These are phyloP conservation scores for Talaromyces sp. DNA, from an alignment of 2,329 filamentous ascomycete genomes.

Conservation along the genomic window DNA sequence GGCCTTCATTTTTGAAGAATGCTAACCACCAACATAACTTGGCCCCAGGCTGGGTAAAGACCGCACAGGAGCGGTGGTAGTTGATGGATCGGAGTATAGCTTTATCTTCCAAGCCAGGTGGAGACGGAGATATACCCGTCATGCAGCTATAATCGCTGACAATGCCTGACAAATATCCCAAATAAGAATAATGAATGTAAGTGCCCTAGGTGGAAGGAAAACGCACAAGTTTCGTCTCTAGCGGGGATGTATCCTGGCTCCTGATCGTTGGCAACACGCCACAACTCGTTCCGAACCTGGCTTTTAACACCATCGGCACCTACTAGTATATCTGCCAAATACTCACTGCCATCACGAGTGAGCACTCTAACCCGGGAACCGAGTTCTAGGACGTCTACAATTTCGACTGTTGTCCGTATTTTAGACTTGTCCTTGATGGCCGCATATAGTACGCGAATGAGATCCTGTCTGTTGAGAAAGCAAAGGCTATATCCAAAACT, in stretches of 20 bases:
- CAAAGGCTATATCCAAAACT: background rate
- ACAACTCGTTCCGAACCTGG: slow-evolving; percentile 31
- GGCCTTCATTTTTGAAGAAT: slow-evolving; percentile 22
- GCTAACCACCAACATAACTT: slow-evolving; percentile 16
- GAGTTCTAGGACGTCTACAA: slow-evolving; percentile 11
- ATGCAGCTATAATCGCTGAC: slow-evolving; percentile 17
- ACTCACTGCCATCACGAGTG: slow-evolving; percentile 30
- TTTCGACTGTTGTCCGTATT: slow-evolving; percentile 24
- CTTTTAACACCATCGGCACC: slow-evolving; percentile 45
- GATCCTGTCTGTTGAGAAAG: slow-evolving; percentile 33
- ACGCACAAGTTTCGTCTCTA: slow-evolving; percentile 4
- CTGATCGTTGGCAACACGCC: slow-evolving; percentile 16
- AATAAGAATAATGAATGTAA: background rate
- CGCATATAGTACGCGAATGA: slow-evolving; percentile 30
- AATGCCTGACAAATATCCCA: slow-evolving; percentile 12
- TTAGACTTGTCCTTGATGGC: slow-evolving; percentile 25
- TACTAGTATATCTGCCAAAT: slow-evolving; percentile 34
- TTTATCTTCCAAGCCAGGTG: slow-evolving; percentile 4
- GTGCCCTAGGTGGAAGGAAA: background rate
- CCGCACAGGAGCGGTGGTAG: slow-evolving; percentile 16
- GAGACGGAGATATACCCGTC: slow-evolving; percentile 18
- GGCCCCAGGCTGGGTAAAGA: slow-evolving; percentile 3
- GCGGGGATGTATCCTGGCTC: slow-evolving; percentile 9
- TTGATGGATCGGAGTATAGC: slow-evolving; percentile 10
- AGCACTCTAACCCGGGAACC: slow-evolving; percentile 23